Percentiles rank a stretch among this genome's conserved stretches.
These are phyloP conservation scores for Rubroboletus satanas DNA, from an alignment of 768 basidiomycete species.

Conservation along the genomic window DNA sequence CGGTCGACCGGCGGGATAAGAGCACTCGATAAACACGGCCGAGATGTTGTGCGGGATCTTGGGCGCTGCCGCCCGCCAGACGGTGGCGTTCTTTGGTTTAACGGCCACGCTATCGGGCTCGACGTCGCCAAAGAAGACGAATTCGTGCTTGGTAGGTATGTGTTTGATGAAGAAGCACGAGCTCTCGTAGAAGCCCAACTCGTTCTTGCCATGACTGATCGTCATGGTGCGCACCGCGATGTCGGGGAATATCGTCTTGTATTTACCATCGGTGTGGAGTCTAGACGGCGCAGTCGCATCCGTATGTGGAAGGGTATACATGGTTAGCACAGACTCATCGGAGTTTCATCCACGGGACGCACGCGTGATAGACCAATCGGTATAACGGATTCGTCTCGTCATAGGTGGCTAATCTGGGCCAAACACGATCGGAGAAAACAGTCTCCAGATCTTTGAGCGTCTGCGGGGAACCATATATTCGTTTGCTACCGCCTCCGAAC, in stretches of 20 bases:
- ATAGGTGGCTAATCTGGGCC: constrained; percentile 83
- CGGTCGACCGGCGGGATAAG: constrained; percentile 71
- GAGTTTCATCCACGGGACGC: constrained; percentile 29
- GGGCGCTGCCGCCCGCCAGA: constrained; percentile 82
- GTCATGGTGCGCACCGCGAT: constrained; percentile 66
- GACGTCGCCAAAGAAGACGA: constrained; percentile 94
- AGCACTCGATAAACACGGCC: constrained; percentile 94
- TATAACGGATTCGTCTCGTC: constrained; percentile 55
- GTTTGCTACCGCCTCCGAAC: constrained; percentile 55
- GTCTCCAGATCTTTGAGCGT: constrained; percentile 66
- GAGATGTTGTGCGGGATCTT: constrained; percentile 66
- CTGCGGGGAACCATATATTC: constrained; percentile 55
- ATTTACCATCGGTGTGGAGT: constrained; percentile 48
- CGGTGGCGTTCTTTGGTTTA: constrained; percentile 55
- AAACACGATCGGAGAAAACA: constrained; percentile 73
- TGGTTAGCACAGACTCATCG: constrained; percentile 10
- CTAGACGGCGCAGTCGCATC: constrained; percentile 27
- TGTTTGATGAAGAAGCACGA: constrained; percentile 84
- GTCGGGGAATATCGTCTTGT: constrained; percentile 48
- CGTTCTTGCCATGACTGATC: constrained; percentile 66
- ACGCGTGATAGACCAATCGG: constrained; percentile 65
- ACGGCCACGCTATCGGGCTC: constrained; percentile 77
- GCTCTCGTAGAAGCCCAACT: constrained; percentile 59
- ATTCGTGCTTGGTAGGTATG: constrained; percentile 57
- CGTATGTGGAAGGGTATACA: background rate